Base-by-base conservation (phyloP, 2,329 filamentous ascomycete genomes). In the Monosporascus sp. region DNA sequence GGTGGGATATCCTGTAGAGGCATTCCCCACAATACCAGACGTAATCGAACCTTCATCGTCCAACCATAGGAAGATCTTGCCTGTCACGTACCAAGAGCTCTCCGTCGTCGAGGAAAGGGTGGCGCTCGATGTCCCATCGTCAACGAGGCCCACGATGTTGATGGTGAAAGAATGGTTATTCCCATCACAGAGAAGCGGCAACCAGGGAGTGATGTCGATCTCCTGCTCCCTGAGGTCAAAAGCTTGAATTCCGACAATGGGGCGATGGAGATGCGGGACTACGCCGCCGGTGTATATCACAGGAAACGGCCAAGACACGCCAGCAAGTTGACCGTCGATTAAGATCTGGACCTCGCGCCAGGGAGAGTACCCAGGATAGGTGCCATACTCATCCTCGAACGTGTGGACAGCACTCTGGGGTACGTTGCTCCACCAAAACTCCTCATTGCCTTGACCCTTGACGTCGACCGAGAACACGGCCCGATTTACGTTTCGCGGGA, bases 401-500 rank as follows among this genome's bases (percentile, higher is more conserved):
- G 79, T 77, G 37, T 77, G 57, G 3, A 74, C 74, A 57, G 85
- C 79, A 9, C 80, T 81, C 44, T 85, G 78, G 2, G 87, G 79
- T 1, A 90, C 84, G 63, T 93, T 93, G 53, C 79, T 81, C 84
- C 88, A 94, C 89, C 90, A 95, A 63, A 93, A 93, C 66, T 95
- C 90, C 70, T 94, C 90, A 17, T 77, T 72, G 0, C 79, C 78
- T 66, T 94, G 90, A 1, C 88, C 90, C 59, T 85, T 90, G 17
- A 89, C 88, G 8, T 86, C 83, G n/a, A 94, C 77, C 0, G 87
- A 84, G 51, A 93, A 82, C 8, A 91, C 80, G 18, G 89, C 90
- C 53, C 85, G 83, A 50, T 81, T 80, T 20, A 78, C 77, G 62
- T 89, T 86, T 48, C 71, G 75, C 2, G 89, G 89, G 44, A 95